These are phyloP conservation scores for Penicillium glabrum DNA, from an alignment of 2,329 filamentous ascomycete species.

Conservation along the genomic window DNA sequence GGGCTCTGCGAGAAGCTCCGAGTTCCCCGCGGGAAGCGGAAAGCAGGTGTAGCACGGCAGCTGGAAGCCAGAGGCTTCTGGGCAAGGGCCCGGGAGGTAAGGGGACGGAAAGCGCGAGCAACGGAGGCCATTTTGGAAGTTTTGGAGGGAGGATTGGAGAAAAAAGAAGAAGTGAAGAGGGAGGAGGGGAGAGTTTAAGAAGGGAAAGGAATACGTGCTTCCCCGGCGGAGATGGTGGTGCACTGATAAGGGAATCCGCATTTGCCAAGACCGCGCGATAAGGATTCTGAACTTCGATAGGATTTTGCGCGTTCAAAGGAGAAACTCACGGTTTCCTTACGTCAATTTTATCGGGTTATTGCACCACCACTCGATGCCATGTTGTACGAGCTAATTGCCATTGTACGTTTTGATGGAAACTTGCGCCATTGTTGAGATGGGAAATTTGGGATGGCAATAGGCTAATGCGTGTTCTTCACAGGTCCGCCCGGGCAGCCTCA, in stretches of 20 bases:
- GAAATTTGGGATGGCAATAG: neutral
- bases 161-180: slow-evolving; percentile 13
- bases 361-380: slow-evolving; percentile 52
- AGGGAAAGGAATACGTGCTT: slow-evolving; percentile 26
- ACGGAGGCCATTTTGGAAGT: slow-evolving; percentile 37
- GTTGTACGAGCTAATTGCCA: slow-evolving; percentile 97
- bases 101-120: slow-evolving; percentile 36
- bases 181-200: slow-evolving; percentile 28
- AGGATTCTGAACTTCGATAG: slow-evolving; percentile 24
- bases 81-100: slow-evolving; percentile 37
- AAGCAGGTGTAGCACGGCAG: slow-evolving; percentile 33
- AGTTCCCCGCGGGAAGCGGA: slow-evolving; percentile 44
- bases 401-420: slow-evolving; percentile 60
- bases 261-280: slow-evolving; percentile 31
- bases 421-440: neutral
- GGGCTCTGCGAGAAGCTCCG: slow-evolving; percentile 44
- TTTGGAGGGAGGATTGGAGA: slow-evolving; percentile 4
- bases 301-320: slow-evolving; percentile 22
- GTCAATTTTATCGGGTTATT: slow-evolving; percentile 17
- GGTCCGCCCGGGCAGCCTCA: slow-evolving; percentile 88
- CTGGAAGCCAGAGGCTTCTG: slow-evolving; percentile 36
- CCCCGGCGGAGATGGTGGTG: slow-evolving; percentile 21
- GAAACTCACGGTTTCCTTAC: slow-evolving; percentile 13
- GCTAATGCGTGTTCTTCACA: slow-evolving; percentile 41
- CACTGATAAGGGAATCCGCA: slow-evolving; percentile 21